phyloP scores from a whole-genome alignment of 495 filamentous ascomycete genomes.

The Penicillium tannophilum region DNA sequence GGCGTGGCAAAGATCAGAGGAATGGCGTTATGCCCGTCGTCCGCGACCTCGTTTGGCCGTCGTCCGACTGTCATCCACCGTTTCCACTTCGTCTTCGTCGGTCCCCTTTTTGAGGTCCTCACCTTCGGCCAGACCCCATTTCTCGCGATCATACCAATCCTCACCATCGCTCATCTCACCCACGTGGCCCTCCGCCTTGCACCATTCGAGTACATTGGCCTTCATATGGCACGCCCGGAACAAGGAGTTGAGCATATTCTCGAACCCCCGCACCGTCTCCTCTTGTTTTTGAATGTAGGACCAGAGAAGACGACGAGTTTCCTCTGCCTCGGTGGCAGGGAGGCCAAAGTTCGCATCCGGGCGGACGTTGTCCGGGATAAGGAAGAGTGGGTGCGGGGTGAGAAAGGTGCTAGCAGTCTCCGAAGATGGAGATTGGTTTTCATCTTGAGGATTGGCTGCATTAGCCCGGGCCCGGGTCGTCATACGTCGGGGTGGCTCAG shows the following conservation, averaged over 20 bases:
- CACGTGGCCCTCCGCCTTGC: slow-evolving; percentile 86
- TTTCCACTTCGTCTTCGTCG: slow-evolving; percentile 87
- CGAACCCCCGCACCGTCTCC: slow-evolving; percentile 81
- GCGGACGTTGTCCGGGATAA: slow-evolving; percentile 66
- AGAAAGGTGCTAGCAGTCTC: slow-evolving; percentile 50
- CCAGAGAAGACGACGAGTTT: slow-evolving; percentile 79
- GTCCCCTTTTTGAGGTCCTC: slow-evolving; percentile 88
- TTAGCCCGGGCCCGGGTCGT: slow-evolving; percentile 67
- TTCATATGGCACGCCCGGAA: slow-evolving; percentile 77
- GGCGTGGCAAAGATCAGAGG: background rate
- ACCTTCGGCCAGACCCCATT: slow-evolving; percentile 72
- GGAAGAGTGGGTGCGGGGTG: slow-evolving; percentile 81
- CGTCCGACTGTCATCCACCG: slow-evolving; percentile 65
- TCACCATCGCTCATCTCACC: slow-evolving; percentile 89
- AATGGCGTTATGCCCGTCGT: slow-evolving; percentile 33
- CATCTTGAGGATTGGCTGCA: slow-evolving; percentile 42
- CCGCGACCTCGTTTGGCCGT: slow-evolving; percentile 62
- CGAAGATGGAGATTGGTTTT: slow-evolving; percentile 42
- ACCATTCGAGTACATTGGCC: slow-evolving; percentile 78
- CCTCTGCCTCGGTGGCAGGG: slow-evolving; percentile 79
- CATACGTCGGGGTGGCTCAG: slow-evolving; percentile 62
- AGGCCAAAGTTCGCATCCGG: slow-evolving; percentile 81
- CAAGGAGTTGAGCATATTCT: slow-evolving; percentile 73
- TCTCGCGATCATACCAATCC: slow-evolving; percentile 93
- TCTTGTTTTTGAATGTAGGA: slow-evolving; percentile 95